These are phyloP conservation scores for Zoysia japonica DNA, from an alignment of 176 grass and related monocot genomes.

Conservation along the genomic window DNA sequence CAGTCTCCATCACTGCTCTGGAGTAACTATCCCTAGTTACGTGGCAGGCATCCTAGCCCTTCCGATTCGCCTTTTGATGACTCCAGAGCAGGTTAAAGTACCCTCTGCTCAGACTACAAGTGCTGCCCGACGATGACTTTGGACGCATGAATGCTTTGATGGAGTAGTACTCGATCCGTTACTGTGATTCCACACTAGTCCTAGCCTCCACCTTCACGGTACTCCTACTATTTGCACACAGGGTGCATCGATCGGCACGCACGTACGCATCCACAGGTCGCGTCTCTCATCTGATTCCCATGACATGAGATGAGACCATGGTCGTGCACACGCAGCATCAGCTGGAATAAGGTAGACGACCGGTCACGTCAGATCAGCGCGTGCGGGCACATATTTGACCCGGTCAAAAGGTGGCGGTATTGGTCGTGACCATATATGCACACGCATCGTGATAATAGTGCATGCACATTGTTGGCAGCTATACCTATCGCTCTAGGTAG, in stretches of 20 bases:
- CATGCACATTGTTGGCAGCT: too few species aligned
- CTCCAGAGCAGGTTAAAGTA: not conserved
- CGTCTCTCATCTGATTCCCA: slow-evolving; percentile 39
- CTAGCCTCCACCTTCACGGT: not conserved
- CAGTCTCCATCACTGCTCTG: too few species aligned
- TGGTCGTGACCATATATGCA: slow-evolving; percentile 13
- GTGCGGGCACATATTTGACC: slow-evolving; percentile 19
- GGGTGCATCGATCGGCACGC: not conserved
- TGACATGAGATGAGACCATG: slow-evolving; percentile 34
- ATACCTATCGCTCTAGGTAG: too few species aligned
- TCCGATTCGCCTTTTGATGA: not conserved
- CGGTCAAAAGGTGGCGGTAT: slow-evolving; percentile 44
- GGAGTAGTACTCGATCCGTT: too few species aligned
- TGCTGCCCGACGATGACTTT: too few species aligned
- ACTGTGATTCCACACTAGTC: too few species aligned
- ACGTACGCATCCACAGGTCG: not conserved
- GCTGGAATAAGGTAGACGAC: not conserved
- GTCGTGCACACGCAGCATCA: not conserved
- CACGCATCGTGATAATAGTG: too few species aligned
- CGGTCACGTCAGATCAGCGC: not conserved
- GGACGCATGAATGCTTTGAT: too few species aligned
- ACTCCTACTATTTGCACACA: slow-evolving; percentile 25
- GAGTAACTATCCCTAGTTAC: too few species aligned
- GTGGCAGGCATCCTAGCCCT: not conserved
- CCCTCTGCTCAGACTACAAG: not conserved